Evolutionary conservation across 306 rosid genomes (phyloP).

Genomic region (Trifolium pratense): DNA sequence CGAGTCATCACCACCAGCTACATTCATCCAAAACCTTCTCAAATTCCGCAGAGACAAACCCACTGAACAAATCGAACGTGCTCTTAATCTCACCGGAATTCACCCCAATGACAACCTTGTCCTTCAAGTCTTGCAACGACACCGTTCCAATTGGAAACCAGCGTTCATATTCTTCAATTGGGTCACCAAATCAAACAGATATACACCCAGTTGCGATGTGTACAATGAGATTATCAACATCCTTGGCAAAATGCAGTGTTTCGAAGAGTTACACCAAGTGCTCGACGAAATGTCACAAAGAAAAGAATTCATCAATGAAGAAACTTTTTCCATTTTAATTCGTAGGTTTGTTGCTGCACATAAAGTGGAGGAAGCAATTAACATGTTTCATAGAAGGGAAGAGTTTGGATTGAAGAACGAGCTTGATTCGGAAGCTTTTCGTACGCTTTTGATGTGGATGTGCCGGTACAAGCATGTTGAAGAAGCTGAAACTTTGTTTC

Average conservation of each 20-base stretch:
- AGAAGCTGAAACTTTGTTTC: conserved; percentile 74
- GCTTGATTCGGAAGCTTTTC: conserved; percentile 54
- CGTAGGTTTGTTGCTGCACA: conserved; percentile 68
- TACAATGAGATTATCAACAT: conserved; percentile 65
- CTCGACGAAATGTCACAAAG: conserved; percentile 71
- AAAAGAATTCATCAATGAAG: conserved; percentile 53
- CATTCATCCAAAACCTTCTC: conserved; percentile 62
- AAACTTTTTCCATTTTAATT: conserved; percentile 52
- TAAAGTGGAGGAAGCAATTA: conserved; percentile 66
- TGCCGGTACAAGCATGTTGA: conserved; percentile 78
- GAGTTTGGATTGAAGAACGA: conserved; percentile 58
- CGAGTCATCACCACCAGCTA: conserved; percentile 36
- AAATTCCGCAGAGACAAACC: conserved; percentile 70
- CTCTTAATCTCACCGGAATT: conserved; percentile 57
- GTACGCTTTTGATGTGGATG: conserved; percentile 69
- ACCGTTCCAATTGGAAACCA: conserved; percentile 73
- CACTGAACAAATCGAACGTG: conserved; percentile 54
- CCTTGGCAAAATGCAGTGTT: conserved; percentile 63
- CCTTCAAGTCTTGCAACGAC: conserved; percentile 66
- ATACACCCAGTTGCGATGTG: conserved; percentile 48
- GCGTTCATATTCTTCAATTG: conserved; percentile 71
- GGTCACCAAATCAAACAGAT: conserved; percentile 50
- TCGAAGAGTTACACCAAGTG: conserved; percentile 63
- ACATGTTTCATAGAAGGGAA: conserved; percentile 50
- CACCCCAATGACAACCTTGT: conserved; percentile 53